These are phyloP conservation scores for Nakazawaea peltata DNA, from an alignment of 805 yeast genomes.

Conservation along the genomic window DNA sequence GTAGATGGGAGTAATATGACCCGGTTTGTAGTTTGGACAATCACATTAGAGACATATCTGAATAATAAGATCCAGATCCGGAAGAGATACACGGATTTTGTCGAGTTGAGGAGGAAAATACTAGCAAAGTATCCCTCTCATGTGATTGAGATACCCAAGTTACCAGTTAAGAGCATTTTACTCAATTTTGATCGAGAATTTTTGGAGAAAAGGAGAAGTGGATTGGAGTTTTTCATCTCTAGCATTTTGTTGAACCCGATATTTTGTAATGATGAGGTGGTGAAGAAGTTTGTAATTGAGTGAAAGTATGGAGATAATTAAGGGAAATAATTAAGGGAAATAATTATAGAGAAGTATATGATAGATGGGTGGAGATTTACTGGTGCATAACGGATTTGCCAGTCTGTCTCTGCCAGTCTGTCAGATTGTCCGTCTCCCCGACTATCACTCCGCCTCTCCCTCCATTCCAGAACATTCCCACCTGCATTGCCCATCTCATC, in stretches of 20 bases:
- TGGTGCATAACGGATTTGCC: too few relatives aligned
- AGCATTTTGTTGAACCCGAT: conserved; percentile 44
- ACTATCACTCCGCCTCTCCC: too few relatives aligned
- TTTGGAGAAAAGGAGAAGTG: conserved; percentile 46
- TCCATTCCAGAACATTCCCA: too few relatives aligned
- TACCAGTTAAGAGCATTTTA: conserved; percentile 45
- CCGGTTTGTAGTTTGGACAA: conserved; percentile 21
- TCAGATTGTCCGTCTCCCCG: too few relatives aligned
- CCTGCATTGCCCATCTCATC: too few relatives aligned
- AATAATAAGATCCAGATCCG: conserved; percentile 37
- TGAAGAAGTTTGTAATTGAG: conserved; percentile 29
- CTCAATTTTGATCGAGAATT: conserved; percentile 36
- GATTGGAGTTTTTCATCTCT: conserved; percentile 53
- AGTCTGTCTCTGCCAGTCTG: too few relatives aligned
- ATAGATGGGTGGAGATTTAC: too few relatives aligned
- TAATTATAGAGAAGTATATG: too few relatives aligned
- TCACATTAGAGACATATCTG: conserved; percentile 16
- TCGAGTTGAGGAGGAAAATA: conserved; percentile 32
- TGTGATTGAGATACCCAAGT: conserved; percentile 30
- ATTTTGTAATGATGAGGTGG: conserved; percentile 26
- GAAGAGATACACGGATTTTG: conserved; percentile 63
- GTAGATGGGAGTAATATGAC: conserved; percentile 18
- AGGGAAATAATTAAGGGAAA: too few relatives aligned
- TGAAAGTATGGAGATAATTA: too few relatives aligned
- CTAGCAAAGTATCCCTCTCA: conserved; percentile 25